Conservation (phyloP, 1,284 basidiomycete species). For the Stygiomarasmius scandens region DNA sequence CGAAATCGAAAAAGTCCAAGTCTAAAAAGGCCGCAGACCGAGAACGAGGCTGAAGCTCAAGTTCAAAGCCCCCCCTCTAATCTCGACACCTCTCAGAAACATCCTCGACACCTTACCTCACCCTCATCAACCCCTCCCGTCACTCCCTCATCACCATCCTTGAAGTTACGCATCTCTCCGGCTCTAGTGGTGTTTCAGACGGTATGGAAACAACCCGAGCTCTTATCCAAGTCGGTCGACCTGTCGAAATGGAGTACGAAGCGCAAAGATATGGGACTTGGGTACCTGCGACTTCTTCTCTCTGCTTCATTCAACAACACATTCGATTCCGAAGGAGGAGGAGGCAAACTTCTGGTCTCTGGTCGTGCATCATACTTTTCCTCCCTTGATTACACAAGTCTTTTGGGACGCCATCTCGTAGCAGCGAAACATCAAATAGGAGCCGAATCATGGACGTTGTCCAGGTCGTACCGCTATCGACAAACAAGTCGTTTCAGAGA, state of each 20-base stretch:
- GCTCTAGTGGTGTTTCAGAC: constrained; percentile 74
- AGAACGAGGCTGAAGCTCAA: too few species aligned
- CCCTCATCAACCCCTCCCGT: constrained; percentile 76
- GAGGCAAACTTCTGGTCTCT: too few species aligned
- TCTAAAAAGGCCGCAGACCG: too few species aligned
- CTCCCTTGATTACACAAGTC: constrained; percentile 54
- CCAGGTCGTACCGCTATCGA: constrained; percentile 72
- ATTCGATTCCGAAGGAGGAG: background rate
- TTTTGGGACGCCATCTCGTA: constrained; percentile 62
- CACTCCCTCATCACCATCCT: constrained; percentile 90
- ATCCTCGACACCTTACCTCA: constrained; percentile 59
- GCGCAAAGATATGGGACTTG: constrained; percentile 69
- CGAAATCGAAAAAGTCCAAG: too few species aligned
- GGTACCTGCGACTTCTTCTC: constrained; percentile 40
- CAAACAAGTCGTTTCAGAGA: too few species aligned
- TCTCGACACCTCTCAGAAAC: background rate
- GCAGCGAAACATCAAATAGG: constrained; percentile 69
- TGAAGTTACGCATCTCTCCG: constrained; percentile 86
- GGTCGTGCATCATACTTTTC: constrained; percentile 49
- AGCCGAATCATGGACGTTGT: constrained; percentile 83
- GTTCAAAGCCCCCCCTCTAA: too few species aligned
- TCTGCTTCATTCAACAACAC: background rate
- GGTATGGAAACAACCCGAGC: constrained; percentile 93
- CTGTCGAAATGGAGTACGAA: constrained; percentile 89
- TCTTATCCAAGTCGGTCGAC: constrained; percentile 81